Conservation (phyloP, 257 asterid genomes). For the Marsdenia floribunda region DNA sequence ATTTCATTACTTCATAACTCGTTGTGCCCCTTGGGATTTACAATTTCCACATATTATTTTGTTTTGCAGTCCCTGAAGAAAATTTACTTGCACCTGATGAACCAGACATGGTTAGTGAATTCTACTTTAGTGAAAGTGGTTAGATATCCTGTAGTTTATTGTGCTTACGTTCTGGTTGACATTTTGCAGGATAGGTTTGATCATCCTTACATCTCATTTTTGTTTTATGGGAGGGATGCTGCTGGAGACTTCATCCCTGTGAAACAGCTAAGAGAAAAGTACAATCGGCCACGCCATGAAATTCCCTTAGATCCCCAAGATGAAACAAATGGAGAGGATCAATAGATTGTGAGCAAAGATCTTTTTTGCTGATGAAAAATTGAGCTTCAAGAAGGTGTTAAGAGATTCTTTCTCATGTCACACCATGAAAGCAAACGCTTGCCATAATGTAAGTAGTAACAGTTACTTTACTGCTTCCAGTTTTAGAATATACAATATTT, state of each 20-base stretch:
- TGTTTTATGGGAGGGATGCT: slow-evolving; percentile 78
- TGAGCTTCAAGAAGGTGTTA: background rate
- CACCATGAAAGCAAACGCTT: background rate
- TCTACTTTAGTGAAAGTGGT: background rate
- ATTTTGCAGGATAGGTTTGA: slow-evolving; percentile 62
- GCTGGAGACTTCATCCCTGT: slow-evolving; percentile 94
- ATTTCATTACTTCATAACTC: background rate
- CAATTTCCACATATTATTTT: slow-evolving; percentile 8
- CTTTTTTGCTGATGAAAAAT: background rate
- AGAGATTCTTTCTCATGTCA: background rate
- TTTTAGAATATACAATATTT: no score
- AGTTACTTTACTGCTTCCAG: background rate
- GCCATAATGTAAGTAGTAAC: background rate
- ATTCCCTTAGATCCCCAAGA: slow-evolving; percentile 56
- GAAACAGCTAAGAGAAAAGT: slow-evolving; percentile 87
- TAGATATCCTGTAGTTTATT: slow-evolving; percentile 8
- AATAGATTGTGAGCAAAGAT: slow-evolving; percentile 21
- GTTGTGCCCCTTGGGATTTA: background rate
- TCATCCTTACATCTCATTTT: slow-evolving; percentile 84
- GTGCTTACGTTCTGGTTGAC: slow-evolving; percentile 11
- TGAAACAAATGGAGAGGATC: slow-evolving; percentile 39
- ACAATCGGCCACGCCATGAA: slow-evolving; percentile 77
- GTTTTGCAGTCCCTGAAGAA: slow-evolving; percentile 84
- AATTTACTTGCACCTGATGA: slow-evolving; percentile 50
- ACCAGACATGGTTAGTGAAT: slow-evolving; percentile 51